Base-by-base conservation (phyloP, 768 basidiomycete species). In the Boletus rubropictus region DNA sequence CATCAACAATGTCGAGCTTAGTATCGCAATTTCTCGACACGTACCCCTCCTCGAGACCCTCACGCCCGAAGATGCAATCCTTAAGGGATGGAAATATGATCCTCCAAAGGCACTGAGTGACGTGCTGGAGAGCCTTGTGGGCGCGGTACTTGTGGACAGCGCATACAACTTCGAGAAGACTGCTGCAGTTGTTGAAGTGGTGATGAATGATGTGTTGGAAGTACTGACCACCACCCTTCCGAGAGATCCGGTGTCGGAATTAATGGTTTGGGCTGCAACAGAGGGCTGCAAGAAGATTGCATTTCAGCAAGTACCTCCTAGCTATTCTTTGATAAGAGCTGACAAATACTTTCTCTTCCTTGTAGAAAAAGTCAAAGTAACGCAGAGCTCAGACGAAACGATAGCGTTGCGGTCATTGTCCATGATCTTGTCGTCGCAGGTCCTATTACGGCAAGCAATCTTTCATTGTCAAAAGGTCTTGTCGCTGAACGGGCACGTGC, bases 71-170 rank as follows among this genome's bases (percentile, higher is more conserved):
- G 80, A 86, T 39, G 79, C 88, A 17, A 76, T 90, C 37, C 62
- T 75, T 11, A 73, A 77, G 29, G 81, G 84, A 6, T 93, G 89
- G 90, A 79, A 79, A 55, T 84, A 82, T 52, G 84, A 90, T 56
- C 89, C 90, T 8, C 90, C 92, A 0, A 95, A 95, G 65, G 83
- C 79, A 6, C 67, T 91, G 27, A 84, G 86, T 46, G 92, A 95
- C 59, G 78, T 90, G 4, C 74, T 94, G 44, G 92, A 95, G 66
- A 86, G 89, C 44, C 67, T 94, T 5, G 69, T 92, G 28, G 92
- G 89, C 1, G 90, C 89, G 3, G 71, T 95, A 17, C 76, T 95
- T 24, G 77, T 94, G 35, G 92, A 95, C 65, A 78, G 80, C 5
- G 81, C 76, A 5, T 89, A 84, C 58, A 68, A 89, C 52, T 82